These are phyloP conservation scores for Phanerochaete carnosa DNA, from an alignment of 768 basidiomycete species.

Conservation along the genomic window DNA sequence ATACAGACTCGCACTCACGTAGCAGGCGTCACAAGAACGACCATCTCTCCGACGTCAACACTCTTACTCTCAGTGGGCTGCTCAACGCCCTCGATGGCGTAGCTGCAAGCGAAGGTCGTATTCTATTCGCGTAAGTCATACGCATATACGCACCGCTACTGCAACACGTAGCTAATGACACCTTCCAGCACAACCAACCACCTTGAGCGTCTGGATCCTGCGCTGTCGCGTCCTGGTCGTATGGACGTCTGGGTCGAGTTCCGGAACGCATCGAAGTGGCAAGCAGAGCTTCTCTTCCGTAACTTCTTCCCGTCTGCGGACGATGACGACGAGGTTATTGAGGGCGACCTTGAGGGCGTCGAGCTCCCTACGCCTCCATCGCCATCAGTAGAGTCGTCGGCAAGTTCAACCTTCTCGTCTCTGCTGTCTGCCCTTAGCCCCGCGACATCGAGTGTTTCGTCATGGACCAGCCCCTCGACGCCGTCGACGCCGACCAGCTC, in stretches of 20 bases:
- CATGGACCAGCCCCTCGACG: background rate
- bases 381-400: slow-evolving; percentile 33
- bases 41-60: slow-evolving; percentile 73
- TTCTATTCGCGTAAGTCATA: slow-evolving; percentile 79
- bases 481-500: background rate
- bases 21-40: slow-evolving; percentile 47
- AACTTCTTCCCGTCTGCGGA: slow-evolving; percentile 88
- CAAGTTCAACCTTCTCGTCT: slow-evolving; percentile 45
- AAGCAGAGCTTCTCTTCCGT: slow-evolving; percentile 82
- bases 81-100: slow-evolving; percentile 86
- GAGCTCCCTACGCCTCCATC: slow-evolving; percentile 39
- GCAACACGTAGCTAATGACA: slow-evolving; percentile 4
- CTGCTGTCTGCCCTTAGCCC: slow-evolving; percentile 39
- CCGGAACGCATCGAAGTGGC: slow-evolving; percentile 80
- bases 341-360: slow-evolving; percentile 44
- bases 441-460: slow-evolving; percentile 28
- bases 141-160: background rate
- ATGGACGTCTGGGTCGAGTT: slow-evolving; percentile 95
- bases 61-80: slow-evolving; percentile 75
- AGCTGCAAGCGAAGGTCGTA: slow-evolving; percentile 80
- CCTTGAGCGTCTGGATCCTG: slow-evolving; percentile 86
- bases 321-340: slow-evolving; percentile 33
- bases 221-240: slow-evolving; percentile 86
- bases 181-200: slow-evolving; percentile 77
- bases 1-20: slow-evolving; percentile 30